phyloP scores from a whole-genome alignment of 352 stramenopile species.

The Pythium rhizo-oryzae region DNA sequence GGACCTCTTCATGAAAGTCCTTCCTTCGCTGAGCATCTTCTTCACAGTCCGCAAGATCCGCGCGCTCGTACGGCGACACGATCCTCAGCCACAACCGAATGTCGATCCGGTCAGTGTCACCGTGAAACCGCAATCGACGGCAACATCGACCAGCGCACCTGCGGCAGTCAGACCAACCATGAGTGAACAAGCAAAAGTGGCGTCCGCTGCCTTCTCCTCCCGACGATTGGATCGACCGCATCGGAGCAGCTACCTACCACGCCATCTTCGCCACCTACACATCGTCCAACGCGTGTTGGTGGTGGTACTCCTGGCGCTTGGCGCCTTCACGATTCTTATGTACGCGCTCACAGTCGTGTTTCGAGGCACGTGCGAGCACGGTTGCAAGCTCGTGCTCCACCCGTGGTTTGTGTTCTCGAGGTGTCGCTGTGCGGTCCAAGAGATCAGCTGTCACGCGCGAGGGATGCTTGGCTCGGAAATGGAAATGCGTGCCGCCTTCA shows the following conservation, averaged over 20 bases:
- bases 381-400: constrained; percentile 15
- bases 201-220: too few relatives aligned
- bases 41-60: constrained; percentile 26
- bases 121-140: too few relatives aligned
- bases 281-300: constrained; percentile 1
- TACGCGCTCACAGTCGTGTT: neutral
- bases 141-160: too few relatives aligned
- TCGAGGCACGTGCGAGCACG: constrained; percentile 1
- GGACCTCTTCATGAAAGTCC: constrained; percentile 27
- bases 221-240: too few relatives aligned
- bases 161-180: too few relatives aligned
- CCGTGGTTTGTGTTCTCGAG: constrained; percentile 22
- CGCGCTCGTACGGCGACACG: constrained; percentile 10
- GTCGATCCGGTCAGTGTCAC: too few relatives aligned
- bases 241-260: too few relatives aligned
- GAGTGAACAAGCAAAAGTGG: too few relatives aligned
- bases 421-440: constrained; percentile 20
- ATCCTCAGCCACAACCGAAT: too few relatives aligned
- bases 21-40: constrained; percentile 23
- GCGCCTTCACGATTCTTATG: constrained; percentile 9
- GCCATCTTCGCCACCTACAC: too few relatives aligned
- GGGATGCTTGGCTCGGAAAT: constrained; percentile 8
- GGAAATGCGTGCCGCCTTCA: constrained; percentile 8
- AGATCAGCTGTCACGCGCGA: constrained; percentile 25
- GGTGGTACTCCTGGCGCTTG: neutral